phyloP scores from a whole-genome alignment of 2,329 filamentous ascomycete species.

The Fusarium sp. region DNA sequence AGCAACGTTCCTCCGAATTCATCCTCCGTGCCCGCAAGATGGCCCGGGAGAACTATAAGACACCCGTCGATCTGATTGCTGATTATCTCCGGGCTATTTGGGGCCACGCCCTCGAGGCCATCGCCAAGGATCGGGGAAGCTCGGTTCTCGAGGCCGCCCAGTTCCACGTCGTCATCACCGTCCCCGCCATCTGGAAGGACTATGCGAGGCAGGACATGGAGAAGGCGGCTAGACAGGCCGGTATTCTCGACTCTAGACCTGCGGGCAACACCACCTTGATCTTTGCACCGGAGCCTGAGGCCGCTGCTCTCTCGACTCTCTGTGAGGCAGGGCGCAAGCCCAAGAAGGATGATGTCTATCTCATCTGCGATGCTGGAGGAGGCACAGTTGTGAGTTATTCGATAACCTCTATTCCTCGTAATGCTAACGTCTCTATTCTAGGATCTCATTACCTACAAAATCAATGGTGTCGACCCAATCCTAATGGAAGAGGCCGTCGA shows the following conservation, averaged over 20 bases:
- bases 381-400: constrained; percentile 11
- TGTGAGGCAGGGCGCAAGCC: background rate
- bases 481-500: constrained; percentile 15
- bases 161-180: constrained; percentile 18
- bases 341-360: constrained; percentile 10
- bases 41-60: background rate
- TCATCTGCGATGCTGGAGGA: constrained; percentile 20
- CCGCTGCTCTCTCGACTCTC: constrained; percentile 5
- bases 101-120: background rate
- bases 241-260: background rate
- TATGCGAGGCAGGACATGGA: constrained; percentile 17
- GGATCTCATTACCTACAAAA: constrained; percentile 11
- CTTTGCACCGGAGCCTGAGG: background rate
- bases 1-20: constrained; percentile 2
- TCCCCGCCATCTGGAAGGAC: constrained; percentile 19
- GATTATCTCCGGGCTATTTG: constrained; percentile 12
- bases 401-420: too few relatives aligned
- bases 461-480: background rate
- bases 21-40: constrained; percentile 5
- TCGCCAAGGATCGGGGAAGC: constrained; percentile 2
- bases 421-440: too few relatives aligned
- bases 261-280: background rate
- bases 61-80: constrained; percentile 1
- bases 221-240: background rate
- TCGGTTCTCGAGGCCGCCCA: background rate